Evolutionary conservation across 495 filamentous ascomycete species (phyloP).

Genomic region (Trypethelium eluteriae): DNA sequence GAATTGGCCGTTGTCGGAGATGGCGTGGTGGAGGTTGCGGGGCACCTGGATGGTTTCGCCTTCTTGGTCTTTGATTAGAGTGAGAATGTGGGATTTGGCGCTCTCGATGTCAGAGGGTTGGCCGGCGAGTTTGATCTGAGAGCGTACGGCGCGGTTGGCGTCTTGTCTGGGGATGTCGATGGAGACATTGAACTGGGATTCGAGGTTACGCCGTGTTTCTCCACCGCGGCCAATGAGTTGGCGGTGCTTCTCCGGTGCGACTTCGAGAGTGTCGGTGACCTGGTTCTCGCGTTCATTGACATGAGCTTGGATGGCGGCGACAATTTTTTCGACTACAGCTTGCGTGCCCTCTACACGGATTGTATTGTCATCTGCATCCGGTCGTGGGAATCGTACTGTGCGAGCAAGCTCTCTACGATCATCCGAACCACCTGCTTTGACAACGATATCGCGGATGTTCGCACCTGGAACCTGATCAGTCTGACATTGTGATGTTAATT

Average conservation of each 20-base stretch:
- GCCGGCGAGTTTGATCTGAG: conserved; percentile 75
- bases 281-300: conserved; percentile 74
- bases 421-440: conserved; percentile 79
- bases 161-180: conserved; percentile 79
- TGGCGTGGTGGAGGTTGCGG: conserved; percentile 65
- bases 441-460: conserved; percentile 78
- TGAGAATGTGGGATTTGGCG: conserved; percentile 74
- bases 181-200: conserved; percentile 78
- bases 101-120: conserved; percentile 68
- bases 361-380: conserved; percentile 66
- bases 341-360: conserved; percentile 81
- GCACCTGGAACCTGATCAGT: conserved; percentile 54
- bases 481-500: neutral
- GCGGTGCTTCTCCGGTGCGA: conserved; percentile 80
- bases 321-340: conserved; percentile 79
- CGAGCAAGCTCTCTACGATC: conserved; percentile 72
- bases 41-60: conserved; percentile 82
- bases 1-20: conserved; percentile 85
- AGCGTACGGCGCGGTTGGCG: conserved; percentile 56
- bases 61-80: conserved; percentile 74
- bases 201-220: conserved; percentile 73
- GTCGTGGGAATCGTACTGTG: conserved; percentile 82
- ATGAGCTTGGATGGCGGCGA: conserved; percentile 68
- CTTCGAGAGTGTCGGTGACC: conserved; percentile 64
- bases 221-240: conserved; percentile 88